Evolutionary conservation across 352 stramenopile species (phyloP).

Genomic region (Nothophytophthora sp.): DNA sequence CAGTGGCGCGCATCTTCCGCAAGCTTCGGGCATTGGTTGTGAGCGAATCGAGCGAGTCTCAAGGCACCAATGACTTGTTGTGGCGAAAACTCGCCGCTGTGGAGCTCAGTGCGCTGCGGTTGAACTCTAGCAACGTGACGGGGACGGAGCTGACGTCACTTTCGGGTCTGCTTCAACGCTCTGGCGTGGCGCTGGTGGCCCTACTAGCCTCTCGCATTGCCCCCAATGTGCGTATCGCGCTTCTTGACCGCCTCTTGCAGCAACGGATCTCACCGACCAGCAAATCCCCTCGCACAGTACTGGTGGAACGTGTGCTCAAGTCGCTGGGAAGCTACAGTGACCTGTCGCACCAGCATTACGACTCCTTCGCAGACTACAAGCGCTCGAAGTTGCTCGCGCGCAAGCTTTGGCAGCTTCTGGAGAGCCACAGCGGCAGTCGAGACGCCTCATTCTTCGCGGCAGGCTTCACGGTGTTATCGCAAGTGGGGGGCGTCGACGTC

Average conservation of each 20-base stretch:
- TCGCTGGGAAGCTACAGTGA: slow-evolving; percentile 20
- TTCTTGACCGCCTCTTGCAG: slow-evolving; percentile 26
- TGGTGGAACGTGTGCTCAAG: slow-evolving; percentile 34
- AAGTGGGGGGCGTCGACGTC: slow-evolving; percentile 31
- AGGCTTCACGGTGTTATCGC: slow-evolving; percentile 30
- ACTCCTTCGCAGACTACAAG: slow-evolving; percentile 34
- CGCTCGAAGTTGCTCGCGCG: slow-evolving; percentile 35
- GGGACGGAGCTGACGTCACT: slow-evolving; percentile 11
- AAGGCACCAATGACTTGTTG: too few relatives aligned
- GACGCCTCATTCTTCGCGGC: slow-evolving; percentile 32
- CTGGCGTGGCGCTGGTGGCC: slow-evolving; percentile 27
- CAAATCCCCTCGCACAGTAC: slow-evolving; percentile 25
- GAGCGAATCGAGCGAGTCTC: slow-evolving; percentile 4
- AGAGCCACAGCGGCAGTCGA: slow-evolving; percentile 4
- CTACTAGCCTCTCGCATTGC: slow-evolving; percentile 19
- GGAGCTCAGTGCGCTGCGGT: slow-evolving; percentile 28
- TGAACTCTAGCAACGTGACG: slow-evolving; percentile 16
- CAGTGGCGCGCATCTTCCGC: slow-evolving; percentile 35
- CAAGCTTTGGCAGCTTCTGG: slow-evolving; percentile 44
- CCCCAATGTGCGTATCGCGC: slow-evolving; percentile 1
- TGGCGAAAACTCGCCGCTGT: slow-evolving; percentile 34
- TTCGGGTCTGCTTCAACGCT: slow-evolving; percentile 22
- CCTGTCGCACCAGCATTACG: slow-evolving; percentile 8
- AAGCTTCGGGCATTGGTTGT: slow-evolving; percentile 31
- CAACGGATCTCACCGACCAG: slow-evolving; percentile 1